Conservation (phyloP, 129 eudicot species). For the Scalesia atractyloides region DNA sequence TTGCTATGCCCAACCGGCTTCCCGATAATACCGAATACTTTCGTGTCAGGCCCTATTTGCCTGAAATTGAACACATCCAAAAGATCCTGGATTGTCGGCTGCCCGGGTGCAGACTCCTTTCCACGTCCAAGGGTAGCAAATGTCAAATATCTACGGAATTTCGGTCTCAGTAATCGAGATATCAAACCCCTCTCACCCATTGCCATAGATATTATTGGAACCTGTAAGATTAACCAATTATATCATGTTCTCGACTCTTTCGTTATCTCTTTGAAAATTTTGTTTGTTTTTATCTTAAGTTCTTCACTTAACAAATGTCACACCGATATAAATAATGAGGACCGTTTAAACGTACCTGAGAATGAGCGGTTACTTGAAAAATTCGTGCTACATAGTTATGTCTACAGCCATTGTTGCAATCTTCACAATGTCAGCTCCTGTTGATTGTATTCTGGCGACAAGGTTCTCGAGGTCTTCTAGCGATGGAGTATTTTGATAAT, state of each 20-base stretch:
- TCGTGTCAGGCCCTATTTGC: constrained; percentile 69
- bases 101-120: constrained; percentile 90
- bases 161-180: constrained; percentile 80
- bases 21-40: constrained; percentile 84
- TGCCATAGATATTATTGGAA: constrained; percentile 90
- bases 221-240: constrained; percentile 45
- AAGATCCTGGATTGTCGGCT: constrained; percentile 79
- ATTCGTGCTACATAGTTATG: constrained; percentile 82
- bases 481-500: constrained; percentile 76
- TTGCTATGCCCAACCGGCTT: constrained; percentile 98
- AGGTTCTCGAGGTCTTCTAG: constrained; percentile 83
- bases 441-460: constrained; percentile 82
- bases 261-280: no score
- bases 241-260: no score
- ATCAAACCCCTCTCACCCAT: constrained; percentile 94
- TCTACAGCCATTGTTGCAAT: constrained; percentile 89
- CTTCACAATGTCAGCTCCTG: constrained; percentile 96
- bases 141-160: constrained; percentile 92
- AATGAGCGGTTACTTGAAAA: constrained; percentile 75
- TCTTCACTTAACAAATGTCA: constrained; percentile 7
- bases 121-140: constrained; percentile 77
- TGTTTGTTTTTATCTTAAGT: background rate
- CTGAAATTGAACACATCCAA: constrained; percentile 77
- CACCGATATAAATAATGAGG: background rate
- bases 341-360: constrained; percentile 60